phyloP scores from a whole-genome alignment of 2,329 filamentous ascomycete genomes.

The Phaeosphaeriaceae sp. region DNA sequence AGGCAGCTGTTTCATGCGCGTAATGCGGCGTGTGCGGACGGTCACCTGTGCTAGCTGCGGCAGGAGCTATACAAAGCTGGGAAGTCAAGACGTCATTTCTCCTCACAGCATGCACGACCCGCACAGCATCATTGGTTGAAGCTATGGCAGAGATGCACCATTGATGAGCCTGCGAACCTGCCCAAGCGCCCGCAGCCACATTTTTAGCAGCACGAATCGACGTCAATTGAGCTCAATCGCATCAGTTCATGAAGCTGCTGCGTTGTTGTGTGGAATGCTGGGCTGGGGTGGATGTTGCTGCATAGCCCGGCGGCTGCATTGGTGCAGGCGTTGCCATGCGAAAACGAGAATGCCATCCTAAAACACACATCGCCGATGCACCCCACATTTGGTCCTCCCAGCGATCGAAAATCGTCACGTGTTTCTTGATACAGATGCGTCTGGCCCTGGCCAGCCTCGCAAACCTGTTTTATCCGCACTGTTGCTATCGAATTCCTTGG shows the following conservation, averaged over 20 bases:
- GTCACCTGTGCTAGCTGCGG: constrained; percentile 32
- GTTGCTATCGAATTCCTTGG: not conserved
- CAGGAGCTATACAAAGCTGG: constrained; percentile 34
- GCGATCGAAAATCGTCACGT: constrained; percentile 5
- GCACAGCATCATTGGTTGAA: constrained; percentile 18
- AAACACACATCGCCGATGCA: constrained; percentile 14
- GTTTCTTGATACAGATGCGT: not conserved
- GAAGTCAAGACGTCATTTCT: constrained; percentile 37
- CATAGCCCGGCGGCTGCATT: not conserved
- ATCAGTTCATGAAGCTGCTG: not conserved
- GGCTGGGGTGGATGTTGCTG: not conserved
- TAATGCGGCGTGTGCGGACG: constrained; percentile 20
- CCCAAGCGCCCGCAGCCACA: not conserved
- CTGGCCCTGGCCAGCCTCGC: constrained; percentile 9
- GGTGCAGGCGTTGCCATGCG: constrained; percentile 2
- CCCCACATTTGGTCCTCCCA: constrained; percentile 16
- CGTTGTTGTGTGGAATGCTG: not conserved
- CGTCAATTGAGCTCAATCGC: not conserved
- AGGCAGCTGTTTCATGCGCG: constrained; percentile 25
- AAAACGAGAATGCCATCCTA: constrained; percentile 3
- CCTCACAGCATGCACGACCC: constrained; percentile 30
- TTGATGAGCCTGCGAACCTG: constrained; percentile 3
- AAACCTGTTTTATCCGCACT: constrained; percentile 21
- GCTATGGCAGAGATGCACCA: not conserved
- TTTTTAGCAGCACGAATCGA: not conserved